A percentile compares a stretch with the other conserved stretches of the same genome.
Evolutionary conservation across 805 yeast genomes (phyloP).

Genomic region (Starmerella tilneyi): DNA sequence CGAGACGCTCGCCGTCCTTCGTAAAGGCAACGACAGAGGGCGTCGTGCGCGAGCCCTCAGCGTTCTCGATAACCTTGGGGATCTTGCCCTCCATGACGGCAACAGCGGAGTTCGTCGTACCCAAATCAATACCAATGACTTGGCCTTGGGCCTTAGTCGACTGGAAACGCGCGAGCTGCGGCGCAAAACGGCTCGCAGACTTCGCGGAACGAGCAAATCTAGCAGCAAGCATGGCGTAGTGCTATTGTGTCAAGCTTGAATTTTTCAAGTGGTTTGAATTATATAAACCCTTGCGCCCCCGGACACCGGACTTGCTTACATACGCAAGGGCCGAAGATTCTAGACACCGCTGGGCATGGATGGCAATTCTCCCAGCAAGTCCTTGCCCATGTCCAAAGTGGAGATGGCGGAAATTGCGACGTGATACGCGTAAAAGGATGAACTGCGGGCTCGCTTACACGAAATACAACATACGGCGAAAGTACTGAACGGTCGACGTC

Average conservation of each 20-base stretch:
- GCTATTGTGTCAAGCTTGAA: constrained; percentile 9
- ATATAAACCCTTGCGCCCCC: constrained; percentile 17
- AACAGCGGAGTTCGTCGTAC: constrained; percentile 85
- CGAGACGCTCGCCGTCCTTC: constrained; percentile 79
- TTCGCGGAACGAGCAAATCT: constrained; percentile 33
- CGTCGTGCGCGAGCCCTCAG: constrained; percentile 70
- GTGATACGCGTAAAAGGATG: no score
- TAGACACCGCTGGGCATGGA: constrained; percentile 8
- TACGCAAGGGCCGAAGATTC: constrained; percentile 12
- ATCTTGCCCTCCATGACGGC: constrained; percentile 70
- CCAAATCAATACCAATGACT: constrained; percentile 78
- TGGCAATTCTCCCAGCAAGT: no score
- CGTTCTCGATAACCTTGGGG: constrained; percentile 70
- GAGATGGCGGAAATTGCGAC: no score
- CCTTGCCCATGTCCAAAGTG: no score
- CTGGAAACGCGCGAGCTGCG: constrained; percentile 37
- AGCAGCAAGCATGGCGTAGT: constrained; percentile 32
- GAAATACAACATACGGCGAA: no score
- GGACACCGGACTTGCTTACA: constrained; percentile 8
- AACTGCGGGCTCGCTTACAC: no score
- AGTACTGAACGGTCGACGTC: no score
- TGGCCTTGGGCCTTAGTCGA: constrained; percentile 44
- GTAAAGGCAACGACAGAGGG: constrained; percentile 95
- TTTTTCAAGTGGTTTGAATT: constrained; percentile 8
- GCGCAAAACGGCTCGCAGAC: constrained; percentile 21